Evolutionary conservation across 768 basidiomycete species (phyloP).

Genomic region (Kwoniella shandongensis): DNA sequence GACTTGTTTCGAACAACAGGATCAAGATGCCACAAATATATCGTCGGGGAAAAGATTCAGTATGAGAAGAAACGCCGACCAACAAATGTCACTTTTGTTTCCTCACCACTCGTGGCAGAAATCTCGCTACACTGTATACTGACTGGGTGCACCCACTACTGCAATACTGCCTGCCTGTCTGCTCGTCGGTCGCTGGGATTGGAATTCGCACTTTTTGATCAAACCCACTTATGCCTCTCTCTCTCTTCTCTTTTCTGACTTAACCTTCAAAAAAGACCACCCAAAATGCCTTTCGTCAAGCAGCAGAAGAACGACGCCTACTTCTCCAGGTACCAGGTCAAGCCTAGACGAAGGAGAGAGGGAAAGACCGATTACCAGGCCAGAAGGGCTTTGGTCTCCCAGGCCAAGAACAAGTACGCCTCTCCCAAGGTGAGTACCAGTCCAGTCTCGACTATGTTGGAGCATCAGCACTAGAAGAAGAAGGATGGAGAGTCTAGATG

Average conservation of each 20-base stretch:
- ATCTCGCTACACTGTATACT: too few species aligned
- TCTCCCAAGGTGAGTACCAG: conserved; percentile 86
- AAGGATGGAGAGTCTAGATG: not conserved
- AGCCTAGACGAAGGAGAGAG: conserved; percentile 95
- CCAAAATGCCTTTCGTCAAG: conserved; percentile 86
- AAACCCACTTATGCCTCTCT: not conserved
- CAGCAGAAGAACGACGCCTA: conserved; percentile 93
- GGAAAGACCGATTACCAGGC: conserved; percentile 99
- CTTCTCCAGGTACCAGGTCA: conserved; percentile 83
- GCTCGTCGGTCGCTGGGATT: too few species aligned
- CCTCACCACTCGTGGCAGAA: too few species aligned
- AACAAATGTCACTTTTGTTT: too few species aligned
- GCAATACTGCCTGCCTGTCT: too few species aligned
- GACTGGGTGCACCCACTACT: too few species aligned
- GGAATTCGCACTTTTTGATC: too few species aligned
- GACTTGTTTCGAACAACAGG: not conserved
- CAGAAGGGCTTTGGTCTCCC: conserved; percentile 91
- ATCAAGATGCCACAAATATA: conserved; percentile 1
- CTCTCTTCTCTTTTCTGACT: not conserved
- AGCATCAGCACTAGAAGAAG: not conserved
- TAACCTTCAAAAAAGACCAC: conserved; percentile 29
- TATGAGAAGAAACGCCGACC: not conserved
- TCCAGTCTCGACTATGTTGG: not conserved
- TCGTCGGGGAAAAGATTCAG: not conserved
- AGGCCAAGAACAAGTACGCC: conserved; percentile 99